Base-by-base conservation (phyloP, 108 stramenopile species). In the Cyclotella kingstonii region DNA sequence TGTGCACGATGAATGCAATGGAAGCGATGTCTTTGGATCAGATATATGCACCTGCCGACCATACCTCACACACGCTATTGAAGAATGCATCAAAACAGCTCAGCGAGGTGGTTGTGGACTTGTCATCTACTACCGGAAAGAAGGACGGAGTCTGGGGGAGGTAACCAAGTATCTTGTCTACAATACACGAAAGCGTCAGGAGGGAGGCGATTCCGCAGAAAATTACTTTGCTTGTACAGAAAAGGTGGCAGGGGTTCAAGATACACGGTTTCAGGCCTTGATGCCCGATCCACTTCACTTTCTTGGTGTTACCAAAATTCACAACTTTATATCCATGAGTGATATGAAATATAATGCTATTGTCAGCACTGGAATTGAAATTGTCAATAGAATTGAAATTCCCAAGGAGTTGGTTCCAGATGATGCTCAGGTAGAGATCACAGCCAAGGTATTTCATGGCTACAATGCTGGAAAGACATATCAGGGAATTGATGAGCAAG, bases 281-380 rank as follows among this genome's bases (percentile, higher is more conserved):
- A 99, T 99, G 98, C 98, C 98, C 17, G 98, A 99, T 82, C 90
- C 96, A 0, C 76, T 99, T 15, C 98, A 99, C 79, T 96, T 90
- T 66, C 72, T 96, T 49, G 95, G 94, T 25, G 91, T 97, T 11
- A 96, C 93, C 38, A 94, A 94, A 78, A 96, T 96, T 66, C 89
- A 96, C 63, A 91, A 95, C 65, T 99, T 99, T 72, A 97, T 99
- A 51, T 89, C 86, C 70, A 99, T 99, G 98, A 81, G 79, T 54
- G 97, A 99, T 76, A 99, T 99, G 98, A 99, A 99, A 79, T 97
- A 98, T 86, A 91, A 98, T 71, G 98, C 98, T 51, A 98, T 98
- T 66, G 89, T 95, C 10, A 76, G 48, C 47, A 86, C 96, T 9
- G 98, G 98, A 30, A 99, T 99, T 70, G 83, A 89, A 54, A 97